Percentiles rank a stretch among this genome's conserved stretches.
These are phyloP conservation scores for Colletotrichum horii DNA, from an alignment of 2,329 filamentous ascomycete species.

Conservation along the genomic window DNA sequence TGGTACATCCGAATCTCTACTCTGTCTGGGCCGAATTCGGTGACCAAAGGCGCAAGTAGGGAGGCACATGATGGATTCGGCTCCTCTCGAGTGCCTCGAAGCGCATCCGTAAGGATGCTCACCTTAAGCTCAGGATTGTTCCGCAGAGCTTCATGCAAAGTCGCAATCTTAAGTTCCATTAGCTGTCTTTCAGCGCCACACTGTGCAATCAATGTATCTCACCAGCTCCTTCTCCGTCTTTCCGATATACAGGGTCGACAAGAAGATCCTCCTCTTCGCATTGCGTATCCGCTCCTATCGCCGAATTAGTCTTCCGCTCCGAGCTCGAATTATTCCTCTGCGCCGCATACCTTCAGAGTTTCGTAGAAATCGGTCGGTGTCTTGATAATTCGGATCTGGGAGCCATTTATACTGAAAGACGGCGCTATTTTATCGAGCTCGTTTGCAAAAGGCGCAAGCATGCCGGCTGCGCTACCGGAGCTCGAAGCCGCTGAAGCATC, in stretches of 20 bases:
- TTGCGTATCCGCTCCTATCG: conserved; percentile 76
- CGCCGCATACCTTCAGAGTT: conserved; percentile 75
- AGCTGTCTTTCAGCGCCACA: not conserved
- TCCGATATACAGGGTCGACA: conserved; percentile 97
- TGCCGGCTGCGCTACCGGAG: conserved; percentile 38
- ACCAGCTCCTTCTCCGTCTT: conserved; percentile 89
- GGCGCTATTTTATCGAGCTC: conserved; percentile 91
- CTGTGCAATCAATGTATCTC: conserved; percentile 25
- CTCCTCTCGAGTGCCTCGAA: conserved; percentile 90
- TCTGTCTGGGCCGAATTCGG: conserved; percentile 81
- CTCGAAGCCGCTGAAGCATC: conserved; percentile 12
- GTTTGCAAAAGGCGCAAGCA: conserved; percentile 59
- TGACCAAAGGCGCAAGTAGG: conserved; percentile 80
- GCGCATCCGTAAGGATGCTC: conserved; percentile 88
- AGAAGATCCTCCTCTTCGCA: conserved; percentile 81
- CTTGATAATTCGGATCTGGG: conserved; percentile 79
- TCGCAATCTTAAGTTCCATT: conserved; percentile 66
- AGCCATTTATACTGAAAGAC: conserved; percentile 84
- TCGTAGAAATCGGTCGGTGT: conserved; percentile 91
- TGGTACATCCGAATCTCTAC: conserved; percentile 98
- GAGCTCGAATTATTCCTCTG: not conserved
- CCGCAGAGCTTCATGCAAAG: conserved; percentile 75
- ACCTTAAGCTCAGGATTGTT: conserved; percentile 78
- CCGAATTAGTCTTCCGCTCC: not conserved
- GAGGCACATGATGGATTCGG: conserved; percentile 88